Conservation (phyloP, 2,329 filamentous ascomycete genomes). For the Aureobasidium pullulans region DNA sequence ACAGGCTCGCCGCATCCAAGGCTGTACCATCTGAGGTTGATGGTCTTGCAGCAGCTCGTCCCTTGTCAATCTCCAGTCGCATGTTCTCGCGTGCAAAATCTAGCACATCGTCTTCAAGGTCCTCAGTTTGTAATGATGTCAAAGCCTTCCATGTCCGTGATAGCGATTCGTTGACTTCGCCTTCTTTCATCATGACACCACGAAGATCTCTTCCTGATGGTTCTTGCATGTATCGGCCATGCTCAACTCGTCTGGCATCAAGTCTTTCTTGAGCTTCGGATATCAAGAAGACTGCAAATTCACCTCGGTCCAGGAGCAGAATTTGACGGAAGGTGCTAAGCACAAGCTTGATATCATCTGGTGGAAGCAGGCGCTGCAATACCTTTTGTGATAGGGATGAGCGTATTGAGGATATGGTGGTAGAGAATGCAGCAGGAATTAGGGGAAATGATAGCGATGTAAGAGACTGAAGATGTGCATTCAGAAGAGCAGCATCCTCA, state of each 20-base stretch:
- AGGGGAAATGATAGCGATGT: slow-evolving; percentile 66
- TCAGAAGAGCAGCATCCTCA: slow-evolving; percentile 53
- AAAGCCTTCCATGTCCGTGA: slow-evolving; percentile 72
- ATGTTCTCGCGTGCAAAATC: slow-evolving; percentile 76
- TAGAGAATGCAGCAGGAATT: slow-evolving; percentile 61
- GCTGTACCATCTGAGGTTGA: slow-evolving; percentile 23
- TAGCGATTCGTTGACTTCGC: slow-evolving; percentile 72
- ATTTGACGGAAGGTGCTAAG: slow-evolving; percentile 76
- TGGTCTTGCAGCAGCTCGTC: slow-evolving; percentile 31
- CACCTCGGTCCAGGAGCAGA: slow-evolving; percentile 77
- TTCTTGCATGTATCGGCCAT: slow-evolving; percentile 43
- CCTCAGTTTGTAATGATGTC: slow-evolving; percentile 69
- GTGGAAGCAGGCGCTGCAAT: slow-evolving; percentile 72
- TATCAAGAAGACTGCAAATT: slow-evolving; percentile 83
- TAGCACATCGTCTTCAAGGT: slow-evolving; percentile 63
- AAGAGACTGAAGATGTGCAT: slow-evolving; percentile 62
- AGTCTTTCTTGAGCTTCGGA: slow-evolving; percentile 77
- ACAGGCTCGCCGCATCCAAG: not conserved
- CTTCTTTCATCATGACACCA: slow-evolving; percentile 70
- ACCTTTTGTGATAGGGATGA: slow-evolving; percentile 76
- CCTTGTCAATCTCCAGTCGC: slow-evolving; percentile 54
- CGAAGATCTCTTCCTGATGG: slow-evolving; percentile 47
- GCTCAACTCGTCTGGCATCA: slow-evolving; percentile 62
- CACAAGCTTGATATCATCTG: slow-evolving; percentile 67
- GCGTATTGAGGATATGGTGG: slow-evolving; percentile 67